Conservation (phyloP, 805 yeast species). For the Starmerella powellii region DNA sequence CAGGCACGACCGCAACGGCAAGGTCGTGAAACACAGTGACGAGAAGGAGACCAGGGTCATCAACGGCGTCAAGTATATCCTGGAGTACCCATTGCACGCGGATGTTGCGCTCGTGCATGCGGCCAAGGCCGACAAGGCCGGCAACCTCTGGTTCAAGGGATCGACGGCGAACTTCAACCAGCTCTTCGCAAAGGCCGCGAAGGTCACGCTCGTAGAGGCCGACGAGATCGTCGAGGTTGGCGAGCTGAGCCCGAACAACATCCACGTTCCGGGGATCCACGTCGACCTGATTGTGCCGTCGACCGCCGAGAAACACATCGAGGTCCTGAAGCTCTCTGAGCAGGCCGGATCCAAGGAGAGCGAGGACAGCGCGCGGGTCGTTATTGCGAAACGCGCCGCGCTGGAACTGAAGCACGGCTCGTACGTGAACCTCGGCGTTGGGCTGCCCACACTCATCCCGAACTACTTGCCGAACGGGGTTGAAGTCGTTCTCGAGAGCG, state of each 20-base stretch:
- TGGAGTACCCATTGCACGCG: conserved; percentile 37
- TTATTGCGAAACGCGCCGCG: conserved; percentile 36
- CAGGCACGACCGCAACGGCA: conserved; percentile 31
- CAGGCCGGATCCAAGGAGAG: neutral
- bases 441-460: conserved; percentile 42
- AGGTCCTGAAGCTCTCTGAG: conserved; percentile 21
- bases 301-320: conserved; percentile 35
- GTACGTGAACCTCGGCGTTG: conserved; percentile 40
- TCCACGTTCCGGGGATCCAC: conserved; percentile 39
- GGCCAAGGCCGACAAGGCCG: conserved; percentile 38
- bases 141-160: conserved; percentile 39
- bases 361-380: conserved; percentile 22
- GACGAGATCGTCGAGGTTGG: conserved; percentile 40
- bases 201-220: conserved; percentile 39
- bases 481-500: conserved; percentile 36
- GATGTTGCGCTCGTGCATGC: conserved; percentile 41
- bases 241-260: conserved; percentile 34
- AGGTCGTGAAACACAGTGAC: conserved; percentile 30
- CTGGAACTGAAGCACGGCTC: conserved; percentile 36
- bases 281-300: conserved; percentile 35
- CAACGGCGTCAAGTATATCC: conserved; percentile 34
- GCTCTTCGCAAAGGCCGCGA: conserved; percentile 37
- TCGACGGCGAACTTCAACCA: conserved; percentile 39
- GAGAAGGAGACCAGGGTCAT: conserved; percentile 36
- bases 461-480: conserved; percentile 31